Evolutionary conservation across 129 eudicot genomes (phyloP).

Genomic region (Mikania micrantha): DNA sequence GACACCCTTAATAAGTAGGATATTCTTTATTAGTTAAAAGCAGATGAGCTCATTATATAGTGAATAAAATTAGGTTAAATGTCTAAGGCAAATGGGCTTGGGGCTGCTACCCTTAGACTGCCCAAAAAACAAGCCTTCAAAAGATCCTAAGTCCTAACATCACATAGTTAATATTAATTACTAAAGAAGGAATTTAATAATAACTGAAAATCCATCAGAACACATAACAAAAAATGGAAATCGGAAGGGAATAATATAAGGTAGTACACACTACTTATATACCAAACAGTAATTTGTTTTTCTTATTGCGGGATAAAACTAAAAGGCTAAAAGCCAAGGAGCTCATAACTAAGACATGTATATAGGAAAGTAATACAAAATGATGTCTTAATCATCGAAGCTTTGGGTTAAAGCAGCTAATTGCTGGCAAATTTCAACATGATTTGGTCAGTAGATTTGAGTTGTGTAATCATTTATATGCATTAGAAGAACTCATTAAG

Average conservation of each 20-base stretch:
- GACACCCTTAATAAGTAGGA: too few relatives aligned
- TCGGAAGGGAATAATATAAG: neutral
- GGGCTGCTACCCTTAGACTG: too few relatives aligned
- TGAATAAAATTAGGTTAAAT: too few relatives aligned
- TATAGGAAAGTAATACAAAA: neutral
- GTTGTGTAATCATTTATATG: neutral
- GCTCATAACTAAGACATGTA: neutral
- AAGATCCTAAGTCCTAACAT: too few relatives aligned
- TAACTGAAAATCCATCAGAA: neutral
- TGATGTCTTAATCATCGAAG: neutral
- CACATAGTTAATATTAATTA: neutral
- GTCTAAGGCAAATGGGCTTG: too few relatives aligned
- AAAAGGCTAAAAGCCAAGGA: neutral
- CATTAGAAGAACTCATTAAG: constrained; percentile 5
- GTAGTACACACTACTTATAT: neutral
- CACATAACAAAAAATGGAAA: neutral
- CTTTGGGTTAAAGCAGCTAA: neutral
- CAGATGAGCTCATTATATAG: too few relatives aligned
- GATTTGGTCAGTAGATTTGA: neutral
- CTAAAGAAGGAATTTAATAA: neutral
- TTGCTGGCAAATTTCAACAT: neutral
- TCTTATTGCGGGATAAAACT: neutral
- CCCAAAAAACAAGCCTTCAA: too few relatives aligned
- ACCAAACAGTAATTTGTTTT: neutral
- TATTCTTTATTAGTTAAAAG: too few relatives aligned